phyloP scores from a whole-genome alignment of 768 basidiomycete species.

The Collybia sp. region DNA sequence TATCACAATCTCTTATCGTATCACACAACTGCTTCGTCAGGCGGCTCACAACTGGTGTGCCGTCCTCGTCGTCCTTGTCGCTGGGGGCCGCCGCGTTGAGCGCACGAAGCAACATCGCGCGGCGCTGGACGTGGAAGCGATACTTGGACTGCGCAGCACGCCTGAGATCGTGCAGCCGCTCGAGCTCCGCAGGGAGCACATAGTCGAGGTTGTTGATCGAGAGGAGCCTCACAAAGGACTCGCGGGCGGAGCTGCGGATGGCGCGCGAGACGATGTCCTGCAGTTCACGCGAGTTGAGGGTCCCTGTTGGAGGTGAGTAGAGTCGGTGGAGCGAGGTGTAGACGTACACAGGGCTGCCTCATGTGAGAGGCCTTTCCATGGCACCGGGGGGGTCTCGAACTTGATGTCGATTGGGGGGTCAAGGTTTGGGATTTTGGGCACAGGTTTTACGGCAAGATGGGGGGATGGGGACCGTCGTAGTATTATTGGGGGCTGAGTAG shows the following conservation, averaged over 20 bases:
- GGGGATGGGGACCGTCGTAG: constrained; percentile 5
- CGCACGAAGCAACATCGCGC: constrained; percentile 70
- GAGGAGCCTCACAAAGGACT: constrained; percentile 68
- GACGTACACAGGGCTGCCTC: constrained; percentile 59
- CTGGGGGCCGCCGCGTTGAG: constrained; percentile 39
- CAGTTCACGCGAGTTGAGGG: constrained; percentile 56
- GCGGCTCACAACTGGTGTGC: constrained; percentile 29
- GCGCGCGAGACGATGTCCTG: constrained; percentile 70
- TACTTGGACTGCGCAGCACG: constrained; percentile 58
- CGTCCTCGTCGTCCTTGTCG: constrained; percentile 31
- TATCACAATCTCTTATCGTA: constrained; percentile 53
- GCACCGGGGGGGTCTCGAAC: constrained; percentile 53
- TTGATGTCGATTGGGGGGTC: constrained; percentile 44
- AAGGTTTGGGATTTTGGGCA: constrained; percentile 28
- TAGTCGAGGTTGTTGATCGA: constrained; percentile 57
- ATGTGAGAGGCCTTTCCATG: constrained; percentile 65
- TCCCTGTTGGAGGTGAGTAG: constrained; percentile 29
- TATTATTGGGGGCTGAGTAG: constrained; percentile 5
- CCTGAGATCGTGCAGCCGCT: constrained; percentile 50
- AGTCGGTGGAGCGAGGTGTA: constrained; percentile 1
- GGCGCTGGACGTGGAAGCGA: constrained; percentile 59
- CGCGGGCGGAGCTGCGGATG: constrained; percentile 62
- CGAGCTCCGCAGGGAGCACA: constrained; percentile 52
- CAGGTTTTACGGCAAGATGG: constrained; percentile 4
- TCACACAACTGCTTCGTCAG: constrained; percentile 58